These are phyloP conservation scores for Diddensiella caesifluorescens DNA, from an alignment of 805 yeast species.

Conservation along the genomic window DNA sequence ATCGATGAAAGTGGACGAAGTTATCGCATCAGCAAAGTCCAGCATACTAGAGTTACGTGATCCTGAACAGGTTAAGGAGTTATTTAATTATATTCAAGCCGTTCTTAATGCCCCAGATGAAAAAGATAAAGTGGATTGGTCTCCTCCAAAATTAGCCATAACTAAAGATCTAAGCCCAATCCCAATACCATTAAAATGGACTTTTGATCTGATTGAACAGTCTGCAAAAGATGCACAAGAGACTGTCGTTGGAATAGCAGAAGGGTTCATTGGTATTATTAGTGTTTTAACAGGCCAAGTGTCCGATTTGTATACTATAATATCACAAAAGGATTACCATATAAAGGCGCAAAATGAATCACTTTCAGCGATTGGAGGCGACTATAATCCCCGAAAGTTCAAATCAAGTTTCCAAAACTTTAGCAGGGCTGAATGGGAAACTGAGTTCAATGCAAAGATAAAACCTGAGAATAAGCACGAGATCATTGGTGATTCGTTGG, in stretches of 20 bases:
- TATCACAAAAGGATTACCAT: slow-evolving; percentile 18
- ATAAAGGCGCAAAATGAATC: slow-evolving; percentile 8
- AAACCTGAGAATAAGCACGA: no score
- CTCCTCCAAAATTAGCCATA: not conserved
- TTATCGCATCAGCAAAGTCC: not conserved
- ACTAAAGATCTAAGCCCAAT: slow-evolving; percentile 10
- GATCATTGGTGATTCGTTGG: not conserved
- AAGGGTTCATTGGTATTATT: slow-evolving; percentile 6
- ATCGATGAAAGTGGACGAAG: not conserved
- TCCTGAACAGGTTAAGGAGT: not conserved
- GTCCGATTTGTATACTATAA: slow-evolving; percentile 4
- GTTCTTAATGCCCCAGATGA: not conserved
- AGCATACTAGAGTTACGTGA: not conserved
- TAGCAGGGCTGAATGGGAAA: slow-evolving; percentile 7
- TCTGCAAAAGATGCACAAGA: not conserved
- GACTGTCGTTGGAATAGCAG: not conserved
- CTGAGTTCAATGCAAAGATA: no score
- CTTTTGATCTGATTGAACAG: slow-evolving; percentile 4
- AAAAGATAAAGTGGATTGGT: not conserved
- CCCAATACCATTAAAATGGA: slow-evolving; percentile 12
- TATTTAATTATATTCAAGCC: not conserved
- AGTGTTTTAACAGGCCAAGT: slow-evolving; percentile 5
- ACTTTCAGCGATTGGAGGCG: slow-evolving; percentile 10
- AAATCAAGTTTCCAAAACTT: not conserved
- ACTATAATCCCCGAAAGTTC: slow-evolving; percentile 12